Evolutionary conservation across 2,329 filamentous ascomycete species (phyloP), one percentile per base, ranked within the genome.

Genomic region (Colletotrichum tropicale): DNA sequence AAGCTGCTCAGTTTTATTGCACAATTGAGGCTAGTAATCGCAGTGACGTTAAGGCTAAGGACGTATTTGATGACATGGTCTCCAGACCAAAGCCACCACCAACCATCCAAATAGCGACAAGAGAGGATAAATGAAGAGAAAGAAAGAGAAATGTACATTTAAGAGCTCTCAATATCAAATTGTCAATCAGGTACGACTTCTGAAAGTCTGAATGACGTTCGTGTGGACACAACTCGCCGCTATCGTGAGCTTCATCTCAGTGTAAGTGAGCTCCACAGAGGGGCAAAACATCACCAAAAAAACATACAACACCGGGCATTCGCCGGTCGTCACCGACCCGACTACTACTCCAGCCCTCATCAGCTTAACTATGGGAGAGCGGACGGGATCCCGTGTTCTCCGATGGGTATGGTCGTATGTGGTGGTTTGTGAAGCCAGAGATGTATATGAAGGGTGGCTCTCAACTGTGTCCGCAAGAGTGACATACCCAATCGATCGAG

Each of bases 391-490:
- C 66, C 66, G 66, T 62, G 66, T 48, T 74, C 34, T 70, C 66
- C 66, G 64, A 56, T 64, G 66, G 66, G 66, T 70, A 74, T 70
- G 58, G 66, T 65, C 71, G 71, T 70, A 74, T 74, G 66, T 74
- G 71, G 1, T 15, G 2, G 6, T 28, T 52, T 8, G 3, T 0
- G 13, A 16, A 9, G 21, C 3, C 2, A 6, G 18, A 32, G 30
- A 24, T 28, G 48, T 34, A 7, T 26, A 36, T 67, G 13, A 52
- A 66, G 21, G 65, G 4, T 13, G 38, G 8, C 4, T 4, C 32
- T n/a, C 8, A 15, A 52, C 43, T 4, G 43, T 52, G n/a, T 24
- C 43, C 43, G n/a, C 43, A 12, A 48, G 18, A 48, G 9, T 48
- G 38, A 43, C 38, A 43, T 3, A 4, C 18, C 16, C 9, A 43